These are phyloP conservation scores for Magnolia changhungtana DNA, from an alignment of 164 flowering plant genomes.

Conservation along the genomic window DNA sequence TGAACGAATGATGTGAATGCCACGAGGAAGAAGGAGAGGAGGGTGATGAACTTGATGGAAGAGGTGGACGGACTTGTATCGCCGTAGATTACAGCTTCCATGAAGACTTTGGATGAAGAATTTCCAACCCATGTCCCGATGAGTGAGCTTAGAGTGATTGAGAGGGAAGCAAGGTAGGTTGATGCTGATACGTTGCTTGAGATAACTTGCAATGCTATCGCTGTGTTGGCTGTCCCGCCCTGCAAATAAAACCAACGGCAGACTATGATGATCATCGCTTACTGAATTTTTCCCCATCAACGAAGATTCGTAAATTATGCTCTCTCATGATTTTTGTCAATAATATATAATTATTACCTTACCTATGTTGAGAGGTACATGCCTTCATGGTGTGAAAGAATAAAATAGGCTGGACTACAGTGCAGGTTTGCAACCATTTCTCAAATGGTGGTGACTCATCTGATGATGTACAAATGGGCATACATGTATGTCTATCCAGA, in stretches of 20 bases:
- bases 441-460: too few relatives aligned
- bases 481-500: too few relatives aligned
- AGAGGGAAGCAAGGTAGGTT: slow-evolving; percentile 46
- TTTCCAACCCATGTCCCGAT: slow-evolving; percentile 67
- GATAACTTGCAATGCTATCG: slow-evolving; percentile 37
- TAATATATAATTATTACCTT: too few relatives aligned
- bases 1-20: slow-evolving; percentile 61
- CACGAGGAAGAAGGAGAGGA: slow-evolving; percentile 50
- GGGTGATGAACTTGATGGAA: slow-evolving; percentile 47
- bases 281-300: too few relatives aligned
- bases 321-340: neutral
- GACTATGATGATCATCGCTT: neutral
- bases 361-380: too few relatives aligned
- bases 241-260: slow-evolving; percentile 12
- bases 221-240: slow-evolving; percentile 35
- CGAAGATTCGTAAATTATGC: too few relatives aligned
- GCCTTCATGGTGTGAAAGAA: too few relatives aligned
- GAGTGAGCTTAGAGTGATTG: slow-evolving; percentile 51
- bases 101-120: slow-evolving; percentile 34
- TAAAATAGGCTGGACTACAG: too few relatives aligned
- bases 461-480: too few relatives aligned
- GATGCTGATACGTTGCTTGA: slow-evolving; percentile 48
- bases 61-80: slow-evolving; percentile 40
- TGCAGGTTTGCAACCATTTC: too few relatives aligned
- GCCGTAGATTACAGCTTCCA: slow-evolving; percentile 41